Conservation (phyloP, 2,329 filamentous ascomycete genomes). For the Colletotrichum sp. region DNA sequence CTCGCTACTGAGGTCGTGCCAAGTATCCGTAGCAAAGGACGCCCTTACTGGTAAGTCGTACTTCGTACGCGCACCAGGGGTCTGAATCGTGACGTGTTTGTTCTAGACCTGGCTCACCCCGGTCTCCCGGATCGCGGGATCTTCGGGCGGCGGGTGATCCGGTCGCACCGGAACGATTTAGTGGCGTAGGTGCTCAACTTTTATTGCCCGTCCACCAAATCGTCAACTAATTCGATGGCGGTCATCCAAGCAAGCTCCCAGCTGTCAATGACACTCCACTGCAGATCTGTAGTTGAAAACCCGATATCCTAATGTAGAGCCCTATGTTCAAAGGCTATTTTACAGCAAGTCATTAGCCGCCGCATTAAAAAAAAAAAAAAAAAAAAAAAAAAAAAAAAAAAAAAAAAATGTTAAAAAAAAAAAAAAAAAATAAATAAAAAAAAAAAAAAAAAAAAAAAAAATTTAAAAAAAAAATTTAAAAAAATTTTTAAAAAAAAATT, state of each 20-base stretch:
- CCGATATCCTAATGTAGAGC: not conserved
- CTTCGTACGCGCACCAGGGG: not conserved
- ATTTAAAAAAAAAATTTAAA: no score
- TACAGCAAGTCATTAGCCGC: not conserved
- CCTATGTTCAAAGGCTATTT: not conserved
- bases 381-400: no score
- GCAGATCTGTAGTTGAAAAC: rapidly evolving
- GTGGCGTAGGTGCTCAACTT: not conserved
- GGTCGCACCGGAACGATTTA: not conserved
- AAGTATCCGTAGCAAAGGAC: not conserved
- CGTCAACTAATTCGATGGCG: not conserved
- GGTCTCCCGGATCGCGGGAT: not conserved
- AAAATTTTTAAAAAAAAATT: no score
- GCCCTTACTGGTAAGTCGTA: not conserved
- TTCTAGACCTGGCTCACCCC: not conserved
- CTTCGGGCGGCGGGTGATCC: not conserved
- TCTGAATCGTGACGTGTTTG: not conserved
- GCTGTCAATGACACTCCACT: not conserved
- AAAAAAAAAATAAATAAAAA: no score
- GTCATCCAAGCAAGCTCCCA: not conserved
- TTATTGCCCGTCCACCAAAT: not conserved
- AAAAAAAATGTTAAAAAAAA: no score
- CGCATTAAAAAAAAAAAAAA: no score
- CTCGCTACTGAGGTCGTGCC: not conserved
- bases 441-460: no score